Conservation (phyloP, 2,329 filamentous ascomycete species). For the Alternaria postmessia region DNA sequence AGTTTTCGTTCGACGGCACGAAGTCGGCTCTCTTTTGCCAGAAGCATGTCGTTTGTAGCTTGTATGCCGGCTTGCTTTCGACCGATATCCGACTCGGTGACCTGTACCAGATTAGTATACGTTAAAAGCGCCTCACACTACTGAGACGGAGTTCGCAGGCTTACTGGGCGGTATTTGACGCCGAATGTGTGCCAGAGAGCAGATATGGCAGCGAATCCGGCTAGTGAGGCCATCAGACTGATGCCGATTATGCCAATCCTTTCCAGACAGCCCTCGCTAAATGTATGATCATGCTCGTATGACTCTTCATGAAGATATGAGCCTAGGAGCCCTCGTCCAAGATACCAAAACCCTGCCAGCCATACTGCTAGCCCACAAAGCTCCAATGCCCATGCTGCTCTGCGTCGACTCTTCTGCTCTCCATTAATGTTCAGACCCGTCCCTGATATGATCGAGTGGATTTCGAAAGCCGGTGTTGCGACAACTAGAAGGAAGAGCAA, state of each 20-base stretch:
- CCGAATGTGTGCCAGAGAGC: constrained; percentile 86
- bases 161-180: constrained; percentile 66
- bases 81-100: constrained; percentile 76
- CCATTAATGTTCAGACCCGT: constrained; percentile 70
- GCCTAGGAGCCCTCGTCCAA: constrained; percentile 70
- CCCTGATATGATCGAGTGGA: constrained; percentile 69
- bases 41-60: constrained; percentile 80
- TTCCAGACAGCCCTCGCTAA: constrained; percentile 66
- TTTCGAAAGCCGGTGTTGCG: constrained; percentile 79
- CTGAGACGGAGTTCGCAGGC: constrained; percentile 6
- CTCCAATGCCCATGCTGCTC: constrained; percentile 71
- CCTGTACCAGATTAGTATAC: constrained; percentile 36
- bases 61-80: constrained; percentile 82
- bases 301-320: constrained; percentile 59
- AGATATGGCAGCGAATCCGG: constrained; percentile 87
- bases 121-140: neutral
- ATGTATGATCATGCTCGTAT: constrained; percentile 54
- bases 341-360: constrained; percentile 78
- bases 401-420: constrained; percentile 64
- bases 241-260: constrained; percentile 86
- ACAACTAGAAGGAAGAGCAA: constrained; percentile 77
- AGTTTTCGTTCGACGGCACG: constrained; percentile 73
- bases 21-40: constrained; percentile 76
- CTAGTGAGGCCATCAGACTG: constrained; percentile 84
- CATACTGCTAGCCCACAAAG: constrained; percentile 69